These are phyloP conservation scores for Odonthalia washingtoniensis DNA, from an alignment of 31 red algal species.

Conservation along the genomic window DNA sequence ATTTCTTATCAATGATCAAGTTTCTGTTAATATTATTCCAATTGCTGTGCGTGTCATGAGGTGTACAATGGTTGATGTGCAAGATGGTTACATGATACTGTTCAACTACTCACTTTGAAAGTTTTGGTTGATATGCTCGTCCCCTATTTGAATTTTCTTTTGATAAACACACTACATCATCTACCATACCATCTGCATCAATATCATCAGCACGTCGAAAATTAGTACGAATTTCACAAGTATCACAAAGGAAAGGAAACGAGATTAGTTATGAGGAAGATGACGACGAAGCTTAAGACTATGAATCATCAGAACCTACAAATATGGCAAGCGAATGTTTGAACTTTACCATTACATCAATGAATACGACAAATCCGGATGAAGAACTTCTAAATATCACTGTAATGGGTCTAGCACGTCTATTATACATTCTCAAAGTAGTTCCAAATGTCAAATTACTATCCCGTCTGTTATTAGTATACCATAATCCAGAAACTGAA, in stretches of 20 bases:
- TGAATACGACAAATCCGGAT: slow-evolving; percentile 48
- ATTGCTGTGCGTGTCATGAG: slow-evolving; percentile 62
- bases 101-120: slow-evolving; percentile 68
- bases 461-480: slow-evolving; percentile 45
- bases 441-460: slow-evolving; percentile 45
- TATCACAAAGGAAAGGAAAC: too few species aligned
- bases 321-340: too few species aligned
- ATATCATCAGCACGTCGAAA: too few species aligned
- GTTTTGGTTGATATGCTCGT: slow-evolving; percentile 65
- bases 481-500: slow-evolving; percentile 72
- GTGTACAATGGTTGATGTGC: slow-evolving; percentile 45
- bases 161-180: too few species aligned
- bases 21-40: slow-evolving; percentile 43
- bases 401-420: slow-evolving; percentile 52
- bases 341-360: slow-evolving; percentile 51
- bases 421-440: slow-evolving; percentile 57
- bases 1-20: slow-evolving; percentile 50
- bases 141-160: slow-evolving; percentile 59
- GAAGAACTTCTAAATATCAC: slow-evolving; percentile 42
- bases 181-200: too few species aligned
- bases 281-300: too few species aligned
- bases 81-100: slow-evolving; percentile 49
- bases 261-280: too few species aligned
- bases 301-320: too few species aligned
- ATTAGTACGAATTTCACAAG: too few species aligned